A percentile compares a stretch with the other conserved stretches of the same genome.
Evolutionary conservation across 441 rosid species (phyloP).

Genomic region (Aleurites moluccanus): DNA sequence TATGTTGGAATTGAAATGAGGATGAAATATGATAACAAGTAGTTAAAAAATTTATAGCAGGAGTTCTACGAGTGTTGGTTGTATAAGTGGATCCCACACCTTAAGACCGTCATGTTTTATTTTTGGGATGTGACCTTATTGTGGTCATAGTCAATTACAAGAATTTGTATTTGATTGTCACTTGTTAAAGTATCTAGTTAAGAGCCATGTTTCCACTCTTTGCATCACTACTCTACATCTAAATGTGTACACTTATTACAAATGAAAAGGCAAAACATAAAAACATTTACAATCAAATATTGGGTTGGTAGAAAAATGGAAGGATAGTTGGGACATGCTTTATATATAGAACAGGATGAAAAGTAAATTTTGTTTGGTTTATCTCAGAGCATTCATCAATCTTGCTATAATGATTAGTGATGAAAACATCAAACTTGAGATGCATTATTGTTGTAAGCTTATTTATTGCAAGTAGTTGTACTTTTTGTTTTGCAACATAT

Average conservation of each 20-base stretch:
- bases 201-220: slow-evolving; percentile 5
- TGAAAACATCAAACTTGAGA: not conserved
- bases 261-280: not conserved
- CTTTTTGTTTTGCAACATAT: not conserved
- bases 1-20: too few species aligned
- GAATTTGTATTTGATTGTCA: not conserved
- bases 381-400: not conserved
- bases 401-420: not conserved
- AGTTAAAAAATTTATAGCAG: too few species aligned
- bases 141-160: not conserved
- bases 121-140: too few species aligned
- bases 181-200: not conserved
- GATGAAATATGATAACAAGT: too few species aligned
- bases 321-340: not conserved
- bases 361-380: not conserved
- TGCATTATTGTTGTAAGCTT: not conserved
- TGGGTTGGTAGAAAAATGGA: slow-evolving; percentile 5
- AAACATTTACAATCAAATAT: not conserved
- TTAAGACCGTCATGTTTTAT: too few species aligned
- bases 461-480: not conserved
- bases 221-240: not conserved
- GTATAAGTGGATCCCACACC: too few species aligned
- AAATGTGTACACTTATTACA: not conserved
- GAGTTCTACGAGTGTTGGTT: too few species aligned
- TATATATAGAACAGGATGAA: not conserved